Evolutionary conservation across 139 green algal species (phyloP).

Genomic region (Trebouxia sp.): DNA sequence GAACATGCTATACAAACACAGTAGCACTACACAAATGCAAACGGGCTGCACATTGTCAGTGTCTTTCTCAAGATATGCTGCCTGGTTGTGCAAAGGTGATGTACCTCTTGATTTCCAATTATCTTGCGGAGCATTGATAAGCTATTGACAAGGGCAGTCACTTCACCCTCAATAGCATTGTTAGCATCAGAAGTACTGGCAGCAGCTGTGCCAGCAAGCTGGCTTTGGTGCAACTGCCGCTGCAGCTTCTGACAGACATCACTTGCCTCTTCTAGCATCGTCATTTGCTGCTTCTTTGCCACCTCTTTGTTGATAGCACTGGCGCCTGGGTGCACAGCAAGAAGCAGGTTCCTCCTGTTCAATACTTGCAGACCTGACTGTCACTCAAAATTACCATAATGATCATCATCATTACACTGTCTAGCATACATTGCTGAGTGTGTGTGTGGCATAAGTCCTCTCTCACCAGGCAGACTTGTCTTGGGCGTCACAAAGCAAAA

Average conservation of each 20-base stretch:
- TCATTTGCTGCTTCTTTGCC: constrained; percentile 1
- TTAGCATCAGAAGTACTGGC: not conserved
- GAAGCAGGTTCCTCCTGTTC: not conserved
- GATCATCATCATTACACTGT: not conserved
- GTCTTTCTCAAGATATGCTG: not conserved
- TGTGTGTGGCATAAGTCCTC: too few species aligned
- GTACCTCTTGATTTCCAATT: not conserved
- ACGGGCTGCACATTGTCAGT: not conserved
- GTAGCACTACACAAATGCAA: not conserved
- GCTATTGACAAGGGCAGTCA: not conserved
- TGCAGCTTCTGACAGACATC: not conserved
- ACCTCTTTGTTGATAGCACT: not conserved
- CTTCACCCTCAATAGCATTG: not conserved
- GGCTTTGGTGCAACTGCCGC: too few species aligned
- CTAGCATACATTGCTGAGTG: too few species aligned
- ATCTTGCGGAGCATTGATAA: not conserved
- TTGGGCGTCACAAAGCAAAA: too few species aligned
- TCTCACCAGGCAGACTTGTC: too few species aligned
- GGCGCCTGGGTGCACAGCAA: not conserved
- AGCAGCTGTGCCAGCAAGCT: not conserved
- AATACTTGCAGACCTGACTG: not conserved
- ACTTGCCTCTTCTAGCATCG: not conserved
- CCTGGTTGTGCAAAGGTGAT: too few species aligned
- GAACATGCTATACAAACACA: too few species aligned
- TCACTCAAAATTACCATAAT: not conserved